Conservation (phyloP, 2,329 filamentous ascomycete genomes). For the Sporothrix dimorphospora region DNA sequence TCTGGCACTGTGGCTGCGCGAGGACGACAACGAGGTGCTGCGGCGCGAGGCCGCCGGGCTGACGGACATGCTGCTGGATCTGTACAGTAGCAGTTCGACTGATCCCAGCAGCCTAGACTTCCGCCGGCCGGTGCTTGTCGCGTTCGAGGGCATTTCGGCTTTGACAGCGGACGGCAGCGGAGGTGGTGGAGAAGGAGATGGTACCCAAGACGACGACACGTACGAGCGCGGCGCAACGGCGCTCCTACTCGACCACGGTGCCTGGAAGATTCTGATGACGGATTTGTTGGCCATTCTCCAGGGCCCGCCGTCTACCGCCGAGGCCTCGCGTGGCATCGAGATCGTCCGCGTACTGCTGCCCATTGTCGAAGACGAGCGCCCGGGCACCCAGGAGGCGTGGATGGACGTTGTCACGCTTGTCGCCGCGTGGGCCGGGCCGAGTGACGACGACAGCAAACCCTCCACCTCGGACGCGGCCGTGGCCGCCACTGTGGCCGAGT, state of each 20-base stretch:
- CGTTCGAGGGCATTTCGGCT: conserved; percentile 60
- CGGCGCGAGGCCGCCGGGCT: conserved; percentile 61
- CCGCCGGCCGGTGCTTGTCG: conserved; percentile 59
- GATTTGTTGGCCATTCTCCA: conserved; percentile 54
- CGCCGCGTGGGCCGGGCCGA: conserved; percentile 52
- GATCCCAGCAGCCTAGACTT: conserved; percentile 52
- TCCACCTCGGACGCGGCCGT: conserved; percentile 23
- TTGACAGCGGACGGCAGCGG: conserved; percentile 43
- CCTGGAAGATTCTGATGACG: conserved; percentile 56
- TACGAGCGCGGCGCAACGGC: conserved; percentile 39
- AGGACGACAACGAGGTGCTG: conserved; percentile 65
- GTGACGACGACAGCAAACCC: conserved; percentile 50
- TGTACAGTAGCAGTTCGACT: conserved; percentile 49
- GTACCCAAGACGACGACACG: conserved; percentile 44
- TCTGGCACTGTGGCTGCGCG: conserved; percentile 68
- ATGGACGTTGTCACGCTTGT: conserved; percentile 57
- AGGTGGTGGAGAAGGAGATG: conserved; percentile 45
- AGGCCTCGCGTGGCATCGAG: conserved; percentile 48
- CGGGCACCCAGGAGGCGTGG: conserved; percentile 55
- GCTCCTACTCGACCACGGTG: conserved; percentile 53
- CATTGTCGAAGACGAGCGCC: conserved; percentile 52
- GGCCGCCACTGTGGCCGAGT: conserved; percentile 47
- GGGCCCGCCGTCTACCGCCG: neutral
- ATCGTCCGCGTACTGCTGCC: conserved; percentile 59
- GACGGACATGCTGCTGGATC: conserved; percentile 65